Evolutionary conservation across 2,329 filamentous ascomycete species (phyloP).

Genomic region (Beauveria australis): DNA sequence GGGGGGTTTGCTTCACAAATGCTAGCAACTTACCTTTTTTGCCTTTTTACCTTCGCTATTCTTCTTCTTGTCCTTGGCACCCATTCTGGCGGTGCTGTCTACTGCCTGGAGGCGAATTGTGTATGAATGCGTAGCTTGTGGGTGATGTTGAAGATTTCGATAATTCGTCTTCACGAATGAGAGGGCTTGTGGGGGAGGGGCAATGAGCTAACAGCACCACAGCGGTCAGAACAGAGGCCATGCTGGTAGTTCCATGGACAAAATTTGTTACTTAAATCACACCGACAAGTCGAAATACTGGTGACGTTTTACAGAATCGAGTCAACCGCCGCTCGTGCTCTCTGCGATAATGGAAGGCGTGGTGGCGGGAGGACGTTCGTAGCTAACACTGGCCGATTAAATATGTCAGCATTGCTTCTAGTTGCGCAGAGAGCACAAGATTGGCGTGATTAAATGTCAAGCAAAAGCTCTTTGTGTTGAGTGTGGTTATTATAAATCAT

Average conservation of each 20-base stretch:
- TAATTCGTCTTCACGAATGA: not conserved
- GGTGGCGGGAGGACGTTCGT: too few species aligned
- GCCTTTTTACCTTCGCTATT: slow-evolving; percentile 40
- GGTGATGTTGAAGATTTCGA: slow-evolving; percentile 3
- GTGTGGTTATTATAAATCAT: not conserved
- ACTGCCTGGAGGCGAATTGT: not conserved
- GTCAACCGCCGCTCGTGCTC: too few species aligned
- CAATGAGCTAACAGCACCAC: not conserved
- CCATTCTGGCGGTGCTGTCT: slow-evolving; percentile 21
- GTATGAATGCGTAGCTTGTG: not conserved
- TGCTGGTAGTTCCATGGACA: too few species aligned
- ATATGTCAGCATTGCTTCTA: not conserved
- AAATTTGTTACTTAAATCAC: not conserved
- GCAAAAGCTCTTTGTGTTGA: not conserved
- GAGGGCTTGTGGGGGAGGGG: slow-evolving; percentile 6
- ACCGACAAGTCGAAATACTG: too few species aligned
- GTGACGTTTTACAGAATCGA: too few species aligned
- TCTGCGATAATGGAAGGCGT: too few species aligned
- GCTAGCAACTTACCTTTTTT: slow-evolving; percentile 31
- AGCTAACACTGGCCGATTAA: not conserved
- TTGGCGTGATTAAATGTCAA: not conserved
- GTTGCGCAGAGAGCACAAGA: not conserved
- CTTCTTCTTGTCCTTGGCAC: slow-evolving; percentile 46
- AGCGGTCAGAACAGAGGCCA: not conserved
- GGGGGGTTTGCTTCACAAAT: not conserved